These are phyloP conservation scores for Saccharomycopsis selenospora DNA, from an alignment of 805 yeast species.

Conservation along the genomic window DNA sequence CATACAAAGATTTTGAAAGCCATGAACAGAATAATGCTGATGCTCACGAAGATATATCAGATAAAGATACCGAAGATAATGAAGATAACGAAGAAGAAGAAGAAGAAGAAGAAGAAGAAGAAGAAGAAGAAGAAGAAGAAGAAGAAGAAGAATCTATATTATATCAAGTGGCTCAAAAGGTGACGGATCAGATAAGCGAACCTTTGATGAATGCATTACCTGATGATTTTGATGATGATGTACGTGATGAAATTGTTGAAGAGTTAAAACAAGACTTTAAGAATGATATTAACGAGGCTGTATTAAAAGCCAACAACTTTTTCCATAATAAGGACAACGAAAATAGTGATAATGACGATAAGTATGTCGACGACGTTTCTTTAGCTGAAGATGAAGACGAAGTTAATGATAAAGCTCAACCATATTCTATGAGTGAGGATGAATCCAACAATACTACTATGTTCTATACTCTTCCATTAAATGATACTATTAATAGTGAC, in stretches of 20 bases:
- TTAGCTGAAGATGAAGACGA: background rate
- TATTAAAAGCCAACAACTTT: too few species aligned
- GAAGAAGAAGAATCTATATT: constrained; percentile 3
- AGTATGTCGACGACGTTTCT: constrained; percentile 1
- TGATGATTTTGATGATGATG: background rate
- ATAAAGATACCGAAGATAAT: background rate
- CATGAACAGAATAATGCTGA: background rate
- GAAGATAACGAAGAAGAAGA: constrained; percentile 1
- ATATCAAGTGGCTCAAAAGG: background rate
- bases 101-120: constrained; percentile 2
- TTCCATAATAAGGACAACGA: too few species aligned
- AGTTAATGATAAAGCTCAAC: too few species aligned
- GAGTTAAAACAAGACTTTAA: background rate
- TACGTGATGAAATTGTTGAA: background rate
- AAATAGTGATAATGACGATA: background rate
- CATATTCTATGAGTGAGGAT: too few species aligned
- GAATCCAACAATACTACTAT: too few species aligned
- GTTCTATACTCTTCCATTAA: constrained; percentile 1
- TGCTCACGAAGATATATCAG: background rate
- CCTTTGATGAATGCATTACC: background rate
- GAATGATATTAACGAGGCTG: background rate
- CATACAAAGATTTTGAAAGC: background rate
- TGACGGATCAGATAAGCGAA: background rate
- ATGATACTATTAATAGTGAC: background rate
- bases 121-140: constrained; percentile 7